These are phyloP conservation scores for Zymoseptoria brevis DNA, from an alignment of 2,329 filamentous ascomycete species.

Conservation along the genomic window DNA sequence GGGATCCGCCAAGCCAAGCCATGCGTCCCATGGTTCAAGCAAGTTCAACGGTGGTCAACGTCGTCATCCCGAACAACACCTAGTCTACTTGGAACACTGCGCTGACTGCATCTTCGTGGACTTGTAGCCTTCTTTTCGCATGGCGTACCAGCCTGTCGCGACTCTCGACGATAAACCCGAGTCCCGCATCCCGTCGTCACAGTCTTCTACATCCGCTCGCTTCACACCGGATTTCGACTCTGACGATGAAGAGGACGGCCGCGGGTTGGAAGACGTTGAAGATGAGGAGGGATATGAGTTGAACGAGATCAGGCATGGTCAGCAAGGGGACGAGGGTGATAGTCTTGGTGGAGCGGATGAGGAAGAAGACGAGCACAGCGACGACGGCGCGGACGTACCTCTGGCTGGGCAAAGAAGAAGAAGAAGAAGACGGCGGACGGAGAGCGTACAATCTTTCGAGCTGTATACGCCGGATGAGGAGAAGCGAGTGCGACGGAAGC, in stretches of 20 bases:
- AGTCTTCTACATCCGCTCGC: constrained; percentile 7
- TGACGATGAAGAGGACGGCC: constrained; percentile 14
- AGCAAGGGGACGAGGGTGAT: background rate
- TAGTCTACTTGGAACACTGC: no score
- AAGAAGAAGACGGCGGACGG: constrained; percentile 7
- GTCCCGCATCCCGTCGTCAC: background rate
- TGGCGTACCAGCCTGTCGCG: constrained; percentile 5
- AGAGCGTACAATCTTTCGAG: constrained; percentile 38
- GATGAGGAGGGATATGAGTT: constrained; percentile 21
- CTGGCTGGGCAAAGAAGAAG: constrained; percentile 18
- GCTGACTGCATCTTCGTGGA: no score
- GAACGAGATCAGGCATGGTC: constrained; percentile 10
- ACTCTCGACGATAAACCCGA: background rate
- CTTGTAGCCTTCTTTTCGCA: background rate
- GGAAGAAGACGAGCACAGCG: constrained; percentile 24
- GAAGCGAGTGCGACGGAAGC: constrained; percentile 44
- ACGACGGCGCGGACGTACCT: constrained; percentile 15
- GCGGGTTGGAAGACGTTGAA: constrained; percentile 12
- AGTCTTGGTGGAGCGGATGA: constrained; percentile 6
- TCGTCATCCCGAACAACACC: no score
- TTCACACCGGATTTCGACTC: constrained; percentile 19
- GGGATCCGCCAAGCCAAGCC: no score
- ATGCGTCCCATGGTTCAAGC: no score
- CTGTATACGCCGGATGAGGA: constrained; percentile 61
- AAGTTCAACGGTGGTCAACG: no score